Percentiles rank a stretch among this genome's conserved stretches.
These are phyloP conservation scores for Phytophthora melonis DNA, from an alignment of 352 stramenopile species.

Conservation along the genomic window DNA sequence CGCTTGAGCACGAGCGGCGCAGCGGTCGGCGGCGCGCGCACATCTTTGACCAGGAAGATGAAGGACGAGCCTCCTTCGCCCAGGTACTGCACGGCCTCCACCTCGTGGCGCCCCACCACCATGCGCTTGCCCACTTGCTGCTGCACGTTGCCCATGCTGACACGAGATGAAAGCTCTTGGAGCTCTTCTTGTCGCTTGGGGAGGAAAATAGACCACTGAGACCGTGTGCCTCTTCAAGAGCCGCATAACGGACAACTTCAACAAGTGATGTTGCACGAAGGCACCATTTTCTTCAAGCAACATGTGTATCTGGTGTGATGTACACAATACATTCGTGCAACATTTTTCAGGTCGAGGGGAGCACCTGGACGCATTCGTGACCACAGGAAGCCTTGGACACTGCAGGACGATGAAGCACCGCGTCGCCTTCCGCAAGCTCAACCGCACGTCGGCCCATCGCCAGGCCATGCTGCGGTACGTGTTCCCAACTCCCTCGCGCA, in stretches of 20 bases:
- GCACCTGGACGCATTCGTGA: conserved; percentile 22
- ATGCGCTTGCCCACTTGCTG: conserved; percentile 78
- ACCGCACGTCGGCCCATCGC: conserved; percentile 93
- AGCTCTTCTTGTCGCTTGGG: not conserved
- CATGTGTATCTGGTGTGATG: not conserved
- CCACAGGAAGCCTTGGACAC: conserved; percentile 30
- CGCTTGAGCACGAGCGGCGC: conserved; percentile 76
- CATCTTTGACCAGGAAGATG: conserved; percentile 85
- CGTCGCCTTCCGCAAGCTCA: conserved; percentile 92
- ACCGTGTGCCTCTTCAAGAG: conserved; percentile 37
- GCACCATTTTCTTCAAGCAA: not conserved
- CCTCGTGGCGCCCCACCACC: conserved; percentile 66
- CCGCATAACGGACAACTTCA: conserved; percentile 28
- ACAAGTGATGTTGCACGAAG: conserved; percentile 1
- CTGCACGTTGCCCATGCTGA: conserved; percentile 80
- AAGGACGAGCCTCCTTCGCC: conserved; percentile 83
- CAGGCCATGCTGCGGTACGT: conserved; percentile 95
- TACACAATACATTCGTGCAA: conserved; percentile 3
- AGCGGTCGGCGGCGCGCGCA: conserved; percentile 35
- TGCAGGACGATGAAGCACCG: conserved; percentile 77
- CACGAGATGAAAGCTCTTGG: not conserved
- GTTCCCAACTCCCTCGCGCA: not conserved
- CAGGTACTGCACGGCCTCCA: conserved; percentile 80
- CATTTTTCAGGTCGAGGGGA: conserved; percentile 12
- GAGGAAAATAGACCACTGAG: conserved; percentile 7